Percentiles rank a stretch among this genome's conserved stretches.
Conservation (phyloP, 306 rosid genomes). For the Prunus padus region DNA sequence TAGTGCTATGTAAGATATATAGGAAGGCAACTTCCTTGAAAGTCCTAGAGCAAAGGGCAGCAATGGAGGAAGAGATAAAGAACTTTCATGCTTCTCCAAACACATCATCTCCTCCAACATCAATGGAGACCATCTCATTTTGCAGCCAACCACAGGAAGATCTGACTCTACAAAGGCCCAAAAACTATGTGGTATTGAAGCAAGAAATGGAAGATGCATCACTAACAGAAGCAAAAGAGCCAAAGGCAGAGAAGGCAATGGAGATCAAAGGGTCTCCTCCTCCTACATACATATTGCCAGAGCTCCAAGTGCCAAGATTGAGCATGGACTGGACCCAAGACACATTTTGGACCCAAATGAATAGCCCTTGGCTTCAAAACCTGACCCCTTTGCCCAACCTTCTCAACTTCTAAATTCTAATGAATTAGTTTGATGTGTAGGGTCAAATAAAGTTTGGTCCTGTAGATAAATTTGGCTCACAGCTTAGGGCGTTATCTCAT, state of each 20-base stretch:
- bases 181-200: conserved; percentile 33
- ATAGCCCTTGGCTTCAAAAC: conserved; percentile 80
- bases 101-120: conserved; percentile 46
- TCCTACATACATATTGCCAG: conserved; percentile 47
- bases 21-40: conserved; percentile 96
- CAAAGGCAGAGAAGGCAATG: conserved; percentile 2
- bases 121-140: conserved; percentile 53
- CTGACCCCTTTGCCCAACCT: conserved; percentile 59
- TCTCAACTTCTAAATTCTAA: conserved; percentile 43
- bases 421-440: neutral
- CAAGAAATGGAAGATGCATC: conserved; percentile 44
- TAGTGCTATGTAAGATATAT: conserved; percentile 87
- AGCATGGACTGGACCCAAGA: conserved; percentile 78
- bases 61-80: conserved; percentile 66
- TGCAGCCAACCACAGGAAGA: conserved; percentile 37
- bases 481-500: neutral
- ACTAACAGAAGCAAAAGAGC: neutral
- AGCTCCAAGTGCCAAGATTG: conserved; percentile 57
- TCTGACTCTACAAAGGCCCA: conserved; percentile 16
- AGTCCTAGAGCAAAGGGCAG: conserved; percentile 87
- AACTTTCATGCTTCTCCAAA: conserved; percentile 41
- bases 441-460: neutral
- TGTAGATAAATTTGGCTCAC: conserved; percentile 29
- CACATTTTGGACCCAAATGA: conserved; percentile 60
- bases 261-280: conserved; percentile 31